Evolutionary conservation across 106 monocot species (phyloP), one percentile per base, ranked within the genome.

Genomic region (Dioscorea zingiberensis): DNA sequence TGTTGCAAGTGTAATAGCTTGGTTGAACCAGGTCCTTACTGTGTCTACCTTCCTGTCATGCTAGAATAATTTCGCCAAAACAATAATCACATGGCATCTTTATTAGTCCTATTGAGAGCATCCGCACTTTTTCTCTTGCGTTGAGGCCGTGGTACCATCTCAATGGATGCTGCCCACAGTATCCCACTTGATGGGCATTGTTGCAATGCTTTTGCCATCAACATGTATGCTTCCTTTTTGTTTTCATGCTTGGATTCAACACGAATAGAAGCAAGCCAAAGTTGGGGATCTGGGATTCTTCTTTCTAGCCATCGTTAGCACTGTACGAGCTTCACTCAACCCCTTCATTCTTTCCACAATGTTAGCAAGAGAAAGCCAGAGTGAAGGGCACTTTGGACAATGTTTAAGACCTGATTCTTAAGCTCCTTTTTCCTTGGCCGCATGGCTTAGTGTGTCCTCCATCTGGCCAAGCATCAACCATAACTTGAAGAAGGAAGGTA

Each of bases 401-500:
- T 88, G 77, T 63, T 85, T 87, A 59, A 91, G 67, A 14, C 91
- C 95, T 17, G 57, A 67, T 25, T 95, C 91, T 71, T 88, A 95
- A 51, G 79, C 76, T 71, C 81, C 87, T 65, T 81, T 91, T 14
- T 91, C 95, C 54, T 80, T 68, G 11, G 83, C 78, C 19, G 28
- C 76, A 48, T 48, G 63, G 29, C 81, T 85, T 2, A 91, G 59
- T 7, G 88, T 82, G 21, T 95, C 91, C 63, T 95, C 95, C 95
- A 95, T 91, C 74, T 95, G 95, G 16, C 95, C 95, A 65, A 95
- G 82, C 95, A 95, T 95, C n/a, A n/a, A n/a, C n/a, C n/a, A n/a
- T n/a, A n/a, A n/a, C n/a, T n/a, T n/a, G n/a, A n/a, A n/a, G n/a
- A 85, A 91, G 28, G 70, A 69, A 51, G 95, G 91, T 74, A 85